Base-by-base conservation (phyloP, 106 monocot genomes). In the Dendrobium catenatum region DNA sequence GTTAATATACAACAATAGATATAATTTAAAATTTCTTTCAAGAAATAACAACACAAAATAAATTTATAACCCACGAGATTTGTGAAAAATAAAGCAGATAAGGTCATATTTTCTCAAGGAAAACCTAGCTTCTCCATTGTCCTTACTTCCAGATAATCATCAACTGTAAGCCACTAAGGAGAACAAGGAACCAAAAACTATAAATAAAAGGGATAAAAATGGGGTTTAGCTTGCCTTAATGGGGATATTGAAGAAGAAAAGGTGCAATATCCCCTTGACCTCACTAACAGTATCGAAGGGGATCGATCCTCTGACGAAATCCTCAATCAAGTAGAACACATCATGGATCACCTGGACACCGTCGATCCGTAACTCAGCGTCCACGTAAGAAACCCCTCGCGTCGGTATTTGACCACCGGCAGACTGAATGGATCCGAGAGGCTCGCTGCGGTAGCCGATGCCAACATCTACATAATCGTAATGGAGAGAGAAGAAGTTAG, bases 321-420 rank as follows among this genome's bases (percentile, higher is more conserved):
- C 96, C 78, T 90, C 91, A 47, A 96, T 89, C 78, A 96, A 72
- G 73, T 94, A 94, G 74, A 94, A 61, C 33, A 58, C 88, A 40
- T 96, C 92, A 41, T 77, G 19, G 3, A 94, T 19, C 6, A 96
- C 79, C 75, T 78, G 43, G 27, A 96, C 82, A 42, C 90, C 93
- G 44, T 93, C 83, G 9, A 96, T 75, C 44, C 73, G 55, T 78
- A 96, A 82, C 73, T 92, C 79, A 10, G 94, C 96, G 54, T 96
- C 85, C 1, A 96, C 80, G 44, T 90, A 94, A 26, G 93, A 89
- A 8, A 89, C 87, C 37, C 85, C 96, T 20, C 93, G 81, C 4
- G 94, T 92, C 83, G 73, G 77, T 11, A 96, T 77, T 47, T 55
- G 82, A 15, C 92, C 96, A 2, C 94, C 94, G 41, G 17, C 68